Evolutionary conservation across 2,329 filamentous ascomycete genomes (phyloP).

Genomic region (Canariomyces notabilis): DNA sequence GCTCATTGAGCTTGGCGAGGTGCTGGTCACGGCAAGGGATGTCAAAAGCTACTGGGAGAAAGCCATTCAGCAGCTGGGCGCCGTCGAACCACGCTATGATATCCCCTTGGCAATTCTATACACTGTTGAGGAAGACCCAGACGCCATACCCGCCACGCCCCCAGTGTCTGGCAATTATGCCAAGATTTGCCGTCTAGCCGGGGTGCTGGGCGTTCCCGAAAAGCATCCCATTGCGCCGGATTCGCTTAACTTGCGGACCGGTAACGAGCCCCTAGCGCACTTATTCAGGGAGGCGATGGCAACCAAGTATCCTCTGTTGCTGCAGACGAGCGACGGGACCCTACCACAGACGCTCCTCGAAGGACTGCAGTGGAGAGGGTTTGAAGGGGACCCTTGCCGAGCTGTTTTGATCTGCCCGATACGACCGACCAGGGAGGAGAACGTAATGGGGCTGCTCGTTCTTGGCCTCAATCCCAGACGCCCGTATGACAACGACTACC

Average conservation of each 20-base stretch:
- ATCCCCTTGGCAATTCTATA: conserved; percentile 49
- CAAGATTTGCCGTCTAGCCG: conserved; percentile 39
- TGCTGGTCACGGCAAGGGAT: conserved; percentile 38
- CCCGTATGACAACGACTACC: conserved; percentile 70
- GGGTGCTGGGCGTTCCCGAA: conserved; percentile 42
- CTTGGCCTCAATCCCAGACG: conserved; percentile 66
- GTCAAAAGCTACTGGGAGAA: conserved; percentile 45
- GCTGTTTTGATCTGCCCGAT: conserved; percentile 65
- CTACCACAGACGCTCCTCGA: conserved; percentile 54
- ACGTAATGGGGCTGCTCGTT: conserved; percentile 62
- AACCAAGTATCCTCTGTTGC: conserved; percentile 35
- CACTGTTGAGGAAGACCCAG: conserved; percentile 40
- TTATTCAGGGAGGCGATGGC: conserved; percentile 37
- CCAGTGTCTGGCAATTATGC: conserved; percentile 28
- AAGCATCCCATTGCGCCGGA: conserved; percentile 39
- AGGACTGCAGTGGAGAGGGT: conserved; percentile 57
- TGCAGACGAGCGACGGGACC: conserved; percentile 45
- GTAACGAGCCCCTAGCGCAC: conserved; percentile 35
- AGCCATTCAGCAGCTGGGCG: conserved; percentile 39
- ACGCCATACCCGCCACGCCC: conserved; percentile 23
- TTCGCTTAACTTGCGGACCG: conserved; percentile 33
- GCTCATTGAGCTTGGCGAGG: conserved; percentile 44
- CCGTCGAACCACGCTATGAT: conserved; percentile 42
- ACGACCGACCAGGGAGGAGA: conserved; percentile 60
- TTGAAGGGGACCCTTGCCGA: conserved; percentile 55